Base-by-base conservation (phyloP, 768 basidiomycete genomes). In the Baorangia bicolor region DNA sequence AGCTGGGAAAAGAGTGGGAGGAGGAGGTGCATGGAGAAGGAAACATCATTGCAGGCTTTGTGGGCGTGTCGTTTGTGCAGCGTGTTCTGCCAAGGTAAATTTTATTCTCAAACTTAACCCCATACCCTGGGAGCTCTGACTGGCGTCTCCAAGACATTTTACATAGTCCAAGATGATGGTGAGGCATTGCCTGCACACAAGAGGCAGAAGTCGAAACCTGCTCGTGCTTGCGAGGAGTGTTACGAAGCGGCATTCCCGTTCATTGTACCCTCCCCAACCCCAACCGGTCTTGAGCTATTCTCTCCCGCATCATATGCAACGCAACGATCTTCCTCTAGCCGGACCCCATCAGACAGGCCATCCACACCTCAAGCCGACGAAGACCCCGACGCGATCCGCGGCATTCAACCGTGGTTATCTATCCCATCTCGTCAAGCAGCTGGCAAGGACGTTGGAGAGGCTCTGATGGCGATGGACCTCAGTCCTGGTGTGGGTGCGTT, bases 11-110 rank as follows among this genome's bases (percentile, higher is more conserved):
- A 55, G 48, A 23, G 10, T 23, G 30, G 53, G 62, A 18, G 51
- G 63, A 8, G 52, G 61, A 3, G 65, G 68, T 21, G 71, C 69
- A 28, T 71, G 70, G 65, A 78, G 90, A 61, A 74, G 92, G 61
- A 77, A 92, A 55, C 92, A 95, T 67, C 92, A 95, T 66, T 95
- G 92, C 68, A 74, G 93, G 56, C 74, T 95, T 5, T 95, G 92
- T 69, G 92, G 92, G 0, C 71, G 86, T 44, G 91, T 94, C 64
- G 87, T 96, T 9, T 96, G 94, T 71, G 85, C 85, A n/a, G 70
- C 72, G 5, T 97, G 94, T 72, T 94, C 92, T 11, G 82, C 81
- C 12, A 81, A 84, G 76, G 94, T 93, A 63, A 56, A 80, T 33
- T 25, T 35, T 41, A 30, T 45, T 20, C 35, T 9, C 21, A 34